Evolutionary conservation across 2,329 filamentous ascomycete species (phyloP).

Genomic region (Knoxdaviesia proteae): DNA sequence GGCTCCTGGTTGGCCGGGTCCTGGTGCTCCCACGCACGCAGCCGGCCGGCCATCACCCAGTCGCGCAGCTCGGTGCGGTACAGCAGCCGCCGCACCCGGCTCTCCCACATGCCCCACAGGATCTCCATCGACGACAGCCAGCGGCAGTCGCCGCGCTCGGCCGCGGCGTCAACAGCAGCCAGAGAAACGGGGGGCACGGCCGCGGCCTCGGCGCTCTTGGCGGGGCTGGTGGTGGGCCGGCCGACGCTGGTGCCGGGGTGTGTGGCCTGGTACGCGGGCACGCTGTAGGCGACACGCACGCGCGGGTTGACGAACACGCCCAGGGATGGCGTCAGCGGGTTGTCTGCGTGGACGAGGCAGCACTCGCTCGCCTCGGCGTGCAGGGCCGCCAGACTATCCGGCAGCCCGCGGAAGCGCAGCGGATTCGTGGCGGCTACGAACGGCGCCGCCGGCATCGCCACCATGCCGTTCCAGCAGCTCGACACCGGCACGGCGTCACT

Average conservation of each 20-base stretch:
- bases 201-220: no score
- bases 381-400: slow-evolving; percentile 35
- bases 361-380: slow-evolving; percentile 64
- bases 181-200: no score
- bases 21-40: slow-evolving; percentile 17
- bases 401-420: slow-evolving; percentile 41
- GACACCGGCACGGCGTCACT: slow-evolving; percentile 21
- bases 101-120: slow-evolving; percentile 35
- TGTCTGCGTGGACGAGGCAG: slow-evolving; percentile 57
- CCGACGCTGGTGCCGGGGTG: slow-evolving; percentile 13
- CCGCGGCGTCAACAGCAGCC: no score
- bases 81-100: slow-evolving; percentile 26
- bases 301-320: slow-evolving; percentile 50
- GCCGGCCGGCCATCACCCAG: slow-evolving; percentile 16
- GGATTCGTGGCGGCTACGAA: slow-evolving; percentile 22
- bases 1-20: slow-evolving; percentile 17
- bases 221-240: no score
- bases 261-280: slow-evolving; percentile 27
- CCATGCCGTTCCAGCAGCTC: slow-evolving; percentile 26
- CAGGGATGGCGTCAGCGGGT: slow-evolving; percentile 26
- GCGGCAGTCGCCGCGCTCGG: no score
- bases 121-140: slow-evolving; percentile 29
- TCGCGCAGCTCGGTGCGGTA: slow-evolving; percentile 9
- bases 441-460: slow-evolving; percentile 30
- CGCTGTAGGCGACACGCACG: slow-evolving; percentile 45